Evolutionary conservation across 345 rosid genomes (phyloP).

Genomic region (Eutrema yunnanense): DNA sequence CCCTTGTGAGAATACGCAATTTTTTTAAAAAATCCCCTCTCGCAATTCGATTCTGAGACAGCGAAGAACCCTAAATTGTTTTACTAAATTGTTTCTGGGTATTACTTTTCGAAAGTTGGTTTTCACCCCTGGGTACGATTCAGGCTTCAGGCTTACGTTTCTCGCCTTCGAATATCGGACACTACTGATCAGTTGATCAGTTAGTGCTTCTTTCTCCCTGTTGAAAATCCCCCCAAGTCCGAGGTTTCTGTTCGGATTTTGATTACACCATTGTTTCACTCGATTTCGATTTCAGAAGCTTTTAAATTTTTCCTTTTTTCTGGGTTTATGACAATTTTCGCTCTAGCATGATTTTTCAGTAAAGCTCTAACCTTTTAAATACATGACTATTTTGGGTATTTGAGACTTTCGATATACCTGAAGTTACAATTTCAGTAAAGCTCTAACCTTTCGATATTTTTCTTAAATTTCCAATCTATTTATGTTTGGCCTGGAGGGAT

Average conservation of each 20-base stretch:
- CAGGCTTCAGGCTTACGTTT: neutral
- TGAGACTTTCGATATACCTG: too few relatives aligned
- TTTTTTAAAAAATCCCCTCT: too few relatives aligned
- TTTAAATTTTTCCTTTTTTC: neutral
- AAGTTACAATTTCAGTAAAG: too few relatives aligned
- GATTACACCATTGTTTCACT: too few relatives aligned
- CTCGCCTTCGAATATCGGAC: neutral
- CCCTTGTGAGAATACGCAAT: neutral
- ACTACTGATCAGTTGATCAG: neutral
- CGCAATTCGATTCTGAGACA: neutral
- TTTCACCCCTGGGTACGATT: neutral
- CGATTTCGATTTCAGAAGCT: too few relatives aligned
- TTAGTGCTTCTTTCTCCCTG: neutral
- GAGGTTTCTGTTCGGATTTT: neutral
- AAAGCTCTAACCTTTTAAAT: too few relatives aligned
- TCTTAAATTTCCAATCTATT: neutral
- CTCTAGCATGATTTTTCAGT: neutral
- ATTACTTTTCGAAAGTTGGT: too few relatives aligned
- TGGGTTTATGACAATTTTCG: neutral
- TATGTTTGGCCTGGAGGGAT: too few relatives aligned
- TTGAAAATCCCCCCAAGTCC: neutral
- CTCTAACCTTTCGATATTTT: too few relatives aligned
- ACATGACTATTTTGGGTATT: too few relatives aligned
- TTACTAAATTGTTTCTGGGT: neutral
- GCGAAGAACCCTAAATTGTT: neutral